phyloP scores from a whole-genome alignment of 306 rosid species.

The barrel medic (Medicago truncatula) region MtrunA17r5.0-ANR NC_053043.1:39040501-39041000 shows the following conservation, averaged over 20 bases:
- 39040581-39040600: conserved; percentile 45
- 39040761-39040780: conserved; percentile 61
- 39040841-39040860: conserved; percentile 57
- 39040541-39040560: background rate
- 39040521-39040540: conserved; percentile 7
- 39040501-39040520: conserved; percentile 42
- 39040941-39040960: conserved; percentile 58
- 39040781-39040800: conserved; percentile 37
- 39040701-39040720: no score
- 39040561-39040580: background rate
- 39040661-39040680: no score
- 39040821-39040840: conserved; percentile 52
- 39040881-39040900: conserved; percentile 32
- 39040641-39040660: no score
- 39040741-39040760: conserved; percentile 58
- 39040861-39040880: conserved; percentile 44
- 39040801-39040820: conserved; percentile 67
- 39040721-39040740: background rate
- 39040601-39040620: no score
- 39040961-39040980: conserved; percentile 59
- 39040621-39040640: no score
- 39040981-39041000: conserved; percentile 35
- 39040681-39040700: no score
- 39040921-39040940: conserved; percentile 45
- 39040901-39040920: conserved; percentile 4